These are phyloP conservation scores for Sicyos baderoa DNA, from an alignment of 306 rosid genomes.

Conservation along the genomic window DNA sequence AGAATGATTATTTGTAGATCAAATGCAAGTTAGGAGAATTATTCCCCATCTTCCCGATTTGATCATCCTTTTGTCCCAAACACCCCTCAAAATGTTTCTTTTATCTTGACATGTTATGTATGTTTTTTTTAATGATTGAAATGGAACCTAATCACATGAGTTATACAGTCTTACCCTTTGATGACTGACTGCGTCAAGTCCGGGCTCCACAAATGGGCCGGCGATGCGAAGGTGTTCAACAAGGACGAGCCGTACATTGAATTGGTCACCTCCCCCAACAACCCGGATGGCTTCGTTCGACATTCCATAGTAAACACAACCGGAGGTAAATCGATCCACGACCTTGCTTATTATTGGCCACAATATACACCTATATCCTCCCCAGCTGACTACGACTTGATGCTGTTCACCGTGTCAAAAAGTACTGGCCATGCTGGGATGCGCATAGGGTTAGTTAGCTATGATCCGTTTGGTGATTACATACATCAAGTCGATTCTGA, in stretches of 20 bases:
- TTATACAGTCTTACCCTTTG: slow-evolving; percentile 57
- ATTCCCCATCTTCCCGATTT: too few relatives aligned
- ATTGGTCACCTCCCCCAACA: slow-evolving; percentile 81
- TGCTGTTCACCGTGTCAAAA: slow-evolving; percentile 74
- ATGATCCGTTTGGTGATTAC: background rate
- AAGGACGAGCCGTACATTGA: slow-evolving; percentile 65
- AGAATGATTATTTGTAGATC: too few relatives aligned
- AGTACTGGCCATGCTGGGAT: slow-evolving; percentile 83
- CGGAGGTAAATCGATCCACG: slow-evolving; percentile 56
- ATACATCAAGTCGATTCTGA: too few relatives aligned
- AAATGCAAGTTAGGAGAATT: too few relatives aligned
- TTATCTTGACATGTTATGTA: background rate
- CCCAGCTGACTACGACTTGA: slow-evolving; percentile 52
- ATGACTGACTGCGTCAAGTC: slow-evolving; percentile 76
- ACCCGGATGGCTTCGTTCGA: slow-evolving; percentile 76
- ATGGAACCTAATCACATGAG: background rate
- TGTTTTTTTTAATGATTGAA: slow-evolving; percentile 5
- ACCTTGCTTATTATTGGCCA: slow-evolving; percentile 92
- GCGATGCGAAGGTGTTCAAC: slow-evolving; percentile 48
- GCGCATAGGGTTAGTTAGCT: slow-evolving; percentile 66
- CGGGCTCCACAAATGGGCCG: slow-evolving; percentile 78
- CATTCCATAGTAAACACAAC: slow-evolving; percentile 42
- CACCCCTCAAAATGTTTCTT: too few relatives aligned
- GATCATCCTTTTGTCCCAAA: too few relatives aligned
- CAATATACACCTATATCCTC: slow-evolving; percentile 75